phyloP scores from a whole-genome alignment of 768 basidiomycete genomes.

The Suillus brevipes region DNA sequence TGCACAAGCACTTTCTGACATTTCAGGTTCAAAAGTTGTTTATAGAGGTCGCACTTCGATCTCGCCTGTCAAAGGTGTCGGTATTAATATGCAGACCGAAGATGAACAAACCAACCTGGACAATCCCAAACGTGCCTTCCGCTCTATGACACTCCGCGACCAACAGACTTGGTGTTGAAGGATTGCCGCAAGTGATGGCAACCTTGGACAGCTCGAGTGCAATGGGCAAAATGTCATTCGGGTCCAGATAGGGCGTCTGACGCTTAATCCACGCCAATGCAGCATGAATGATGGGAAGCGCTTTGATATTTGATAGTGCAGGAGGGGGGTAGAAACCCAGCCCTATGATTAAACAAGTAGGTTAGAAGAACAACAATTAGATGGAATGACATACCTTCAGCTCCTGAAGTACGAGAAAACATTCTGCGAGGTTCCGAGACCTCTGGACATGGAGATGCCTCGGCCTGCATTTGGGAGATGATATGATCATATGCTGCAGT shows the following conservation, averaged over 20 bases:
- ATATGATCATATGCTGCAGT: conserved; percentile 90
- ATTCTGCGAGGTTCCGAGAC: conserved; percentile 37
- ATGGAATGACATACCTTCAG: conserved; percentile 35
- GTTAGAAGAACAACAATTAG: not conserved
- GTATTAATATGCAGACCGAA: conserved; percentile 7
- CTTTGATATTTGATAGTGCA: conserved; percentile 27
- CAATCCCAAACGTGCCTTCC: conserved; percentile 77
- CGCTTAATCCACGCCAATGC: conserved; percentile 51
- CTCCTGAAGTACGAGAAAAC: conserved; percentile 39
- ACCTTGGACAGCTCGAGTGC: conserved; percentile 79
- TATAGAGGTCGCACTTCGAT: conserved; percentile 82
- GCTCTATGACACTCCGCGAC: conserved; percentile 80
- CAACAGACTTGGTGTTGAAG: conserved; percentile 79
- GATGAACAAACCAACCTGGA: conserved; percentile 53
- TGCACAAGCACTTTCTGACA: conserved; percentile 66
- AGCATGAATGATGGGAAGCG: conserved; percentile 38
- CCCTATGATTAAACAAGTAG: not conserved
- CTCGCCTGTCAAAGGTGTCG: conserved; percentile 53
- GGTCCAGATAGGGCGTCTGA: conserved; percentile 71
- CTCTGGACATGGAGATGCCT: conserved; percentile 14
- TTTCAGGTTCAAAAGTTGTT: conserved; percentile 70
- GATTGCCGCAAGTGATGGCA: conserved; percentile 82
- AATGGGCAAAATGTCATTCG: conserved; percentile 84
- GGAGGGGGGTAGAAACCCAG: conserved; percentile 26
- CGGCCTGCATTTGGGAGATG: conserved; percentile 66